These are phyloP conservation scores for Ceratocystis papillata DNA, from an alignment of 2,329 filamentous ascomycete genomes.

Conservation along the genomic window DNA sequence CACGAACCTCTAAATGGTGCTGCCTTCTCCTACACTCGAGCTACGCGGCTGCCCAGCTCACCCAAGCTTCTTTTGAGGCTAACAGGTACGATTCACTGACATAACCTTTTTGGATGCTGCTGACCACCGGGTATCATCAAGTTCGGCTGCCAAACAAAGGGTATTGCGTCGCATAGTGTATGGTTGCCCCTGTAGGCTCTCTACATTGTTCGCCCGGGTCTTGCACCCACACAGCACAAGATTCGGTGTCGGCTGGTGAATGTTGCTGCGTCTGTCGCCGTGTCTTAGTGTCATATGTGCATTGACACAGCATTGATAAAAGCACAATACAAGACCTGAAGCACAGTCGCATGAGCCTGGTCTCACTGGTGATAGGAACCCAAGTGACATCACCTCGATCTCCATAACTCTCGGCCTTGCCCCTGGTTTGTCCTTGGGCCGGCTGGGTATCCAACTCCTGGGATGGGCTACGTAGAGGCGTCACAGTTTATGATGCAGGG, in stretches of 20 bases:
- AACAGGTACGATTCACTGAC: background rate
- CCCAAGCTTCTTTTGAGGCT: background rate
- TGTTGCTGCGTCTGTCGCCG: background rate
- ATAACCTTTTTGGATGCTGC: background rate
- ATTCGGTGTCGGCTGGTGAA: background rate
- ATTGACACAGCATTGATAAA: background rate
- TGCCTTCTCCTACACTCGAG: background rate
- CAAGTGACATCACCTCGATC: background rate
- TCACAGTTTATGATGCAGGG: background rate
- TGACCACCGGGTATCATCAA: background rate
- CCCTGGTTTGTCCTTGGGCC: background rate
- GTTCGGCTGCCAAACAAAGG: background rate
- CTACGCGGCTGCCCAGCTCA: background rate
- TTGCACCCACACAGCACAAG: background rate
- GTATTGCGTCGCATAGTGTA: background rate
- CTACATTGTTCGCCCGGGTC: background rate
- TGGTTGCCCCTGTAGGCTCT: background rate
- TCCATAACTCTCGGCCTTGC: background rate
- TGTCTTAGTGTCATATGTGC: background rate
- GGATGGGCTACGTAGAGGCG: background rate
- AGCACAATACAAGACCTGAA: background rate
- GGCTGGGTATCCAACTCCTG: background rate
- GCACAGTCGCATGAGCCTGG: background rate
- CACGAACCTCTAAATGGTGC: background rate
- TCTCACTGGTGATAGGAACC: background rate